A percentile compares a stretch with the other conserved stretches of the same genome.
Evolutionary conservation across 768 basidiomycete genomes (phyloP).

Genomic region (Agrocybe pediades): DNA sequence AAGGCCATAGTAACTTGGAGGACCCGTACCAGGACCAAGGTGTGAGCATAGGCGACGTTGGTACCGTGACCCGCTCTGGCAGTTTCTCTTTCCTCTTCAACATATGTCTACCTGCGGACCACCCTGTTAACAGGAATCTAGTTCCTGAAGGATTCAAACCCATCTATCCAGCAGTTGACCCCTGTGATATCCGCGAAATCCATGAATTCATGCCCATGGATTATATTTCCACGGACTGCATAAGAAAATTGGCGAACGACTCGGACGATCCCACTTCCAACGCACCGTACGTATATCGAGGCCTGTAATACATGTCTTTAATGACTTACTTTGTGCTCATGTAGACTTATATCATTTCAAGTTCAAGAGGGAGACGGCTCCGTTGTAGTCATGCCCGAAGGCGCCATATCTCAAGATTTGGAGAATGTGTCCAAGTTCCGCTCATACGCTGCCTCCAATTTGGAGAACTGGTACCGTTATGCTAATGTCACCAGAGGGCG

Average conservation of each 20-base stretch:
- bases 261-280: neutral
- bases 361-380: slow-evolving; percentile 11
- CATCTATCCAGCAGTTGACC: neutral
- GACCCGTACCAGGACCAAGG: slow-evolving; percentile 22
- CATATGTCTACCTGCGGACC: slow-evolving; percentile 24
- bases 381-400: slow-evolving; percentile 16
- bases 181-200: slow-evolving; percentile 1
- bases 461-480: slow-evolving; percentile 15
- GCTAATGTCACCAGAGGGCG: slow-evolving; percentile 17
- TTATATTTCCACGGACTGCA: neutral
- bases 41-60: slow-evolving; percentile 40
- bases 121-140: slow-evolving; percentile 18
- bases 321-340: neutral
- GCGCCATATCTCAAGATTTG: slow-evolving; percentile 12
- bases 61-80: slow-evolving; percentile 32
- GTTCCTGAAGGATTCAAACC: slow-evolving; percentile 24
- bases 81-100: slow-evolving; percentile 26
- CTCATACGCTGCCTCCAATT: slow-evolving; percentile 7
- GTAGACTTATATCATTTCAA: slow-evolving; percentile 5
- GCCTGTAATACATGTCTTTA: neutral
- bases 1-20: slow-evolving; percentile 24
- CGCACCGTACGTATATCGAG: neutral
- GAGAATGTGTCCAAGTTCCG: slow-evolving; percentile 7
- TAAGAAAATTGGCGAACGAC: neutral
- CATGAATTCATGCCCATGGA: neutral